Evolutionary conservation across 176 grass and related monocot genomes (phyloP).

Genomic region (Dendrocalamus sinicus): DNA sequence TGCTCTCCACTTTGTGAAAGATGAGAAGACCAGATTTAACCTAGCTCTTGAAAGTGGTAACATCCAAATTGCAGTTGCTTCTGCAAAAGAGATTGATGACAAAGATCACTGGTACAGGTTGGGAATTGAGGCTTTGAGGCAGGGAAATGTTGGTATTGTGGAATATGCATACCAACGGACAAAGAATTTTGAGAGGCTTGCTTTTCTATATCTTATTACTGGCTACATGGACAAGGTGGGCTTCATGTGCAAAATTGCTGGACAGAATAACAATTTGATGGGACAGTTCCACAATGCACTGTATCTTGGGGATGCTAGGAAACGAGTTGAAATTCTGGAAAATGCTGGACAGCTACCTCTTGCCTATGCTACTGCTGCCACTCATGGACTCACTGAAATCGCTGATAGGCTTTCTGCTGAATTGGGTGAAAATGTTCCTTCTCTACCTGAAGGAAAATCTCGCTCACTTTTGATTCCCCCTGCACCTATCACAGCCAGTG

Average conservation of each 20-base stretch:
- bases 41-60: slow-evolving; percentile 97
- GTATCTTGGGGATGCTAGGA: slow-evolving; percentile 91
- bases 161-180: slow-evolving; percentile 98
- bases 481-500: slow-evolving; percentile 64
- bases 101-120: slow-evolving; percentile 97
- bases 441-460: slow-evolving; percentile 70
- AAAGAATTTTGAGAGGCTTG: slow-evolving; percentile 96
- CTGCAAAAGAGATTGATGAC: slow-evolving; percentile 98
- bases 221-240: slow-evolving; percentile 86
- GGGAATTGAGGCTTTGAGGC: slow-evolving; percentile 92
- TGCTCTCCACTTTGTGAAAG: slow-evolving; percentile 98
- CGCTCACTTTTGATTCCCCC: slow-evolving; percentile 74
- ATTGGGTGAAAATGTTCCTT: slow-evolving; percentile 86
- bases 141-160: slow-evolving; percentile 96
- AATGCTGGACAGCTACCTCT: slow-evolving; percentile 91
- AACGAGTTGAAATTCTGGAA: slow-evolving; percentile 88
- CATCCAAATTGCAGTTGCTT: slow-evolving; percentile 98
- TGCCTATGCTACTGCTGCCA: slow-evolving; percentile 85
- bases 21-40: slow-evolving; percentile 97
- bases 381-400: slow-evolving; percentile 87
- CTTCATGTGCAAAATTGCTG: slow-evolving; percentile 94
- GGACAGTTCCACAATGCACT: slow-evolving; percentile 96
- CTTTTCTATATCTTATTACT: slow-evolving; percentile 98
- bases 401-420: slow-evolving; percentile 78
- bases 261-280: slow-evolving; percentile 93